Evolutionary conservation across 331 rosid species (phyloP), one percentile per base, ranked within the genome.

Genomic region (Pyracantha coccinea): DNA sequence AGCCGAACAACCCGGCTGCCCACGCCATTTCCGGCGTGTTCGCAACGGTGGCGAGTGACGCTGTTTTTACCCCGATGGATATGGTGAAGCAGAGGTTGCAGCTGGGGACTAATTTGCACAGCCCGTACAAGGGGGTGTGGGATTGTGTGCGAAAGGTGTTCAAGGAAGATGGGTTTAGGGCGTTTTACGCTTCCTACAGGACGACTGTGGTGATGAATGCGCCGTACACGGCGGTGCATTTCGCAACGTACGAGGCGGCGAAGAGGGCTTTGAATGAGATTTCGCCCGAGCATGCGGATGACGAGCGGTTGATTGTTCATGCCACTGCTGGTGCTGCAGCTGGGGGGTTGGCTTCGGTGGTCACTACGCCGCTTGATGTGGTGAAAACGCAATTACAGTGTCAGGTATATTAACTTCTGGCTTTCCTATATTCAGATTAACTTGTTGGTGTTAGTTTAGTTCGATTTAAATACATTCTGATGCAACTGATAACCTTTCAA

Each of bases 61-160:
- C 97, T 0, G 97, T 95, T 23, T 87, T 95, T 25, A 95, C 99
- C 29, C 99, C 99, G 0, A 95, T 92, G 99, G 99, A 95, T 66
- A 86, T 95, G 97, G 99, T 95, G 75, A 95, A 95, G 84, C 99
- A 95, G 93, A 82, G 99, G 71, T 75, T 95, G 86, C 99, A 95
- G 82, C 65, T 95, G 88, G 74, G 88, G 69, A 88, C 85, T 20
- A 90, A 88, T 64, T 87, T 85, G 8, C 92, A 95, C 77, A 90
- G 92, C 57, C 91, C 87, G 10, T 95, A 95, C 78, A 85, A 80
- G 57, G 97, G 99, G 5, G 97, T 92, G 13, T 86, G 80, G 86
- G 96, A 95, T 71, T 95, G 99, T 54, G 83, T 92, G 45, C 83
- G 27, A 86, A 90, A 87, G 83, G 99, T 92, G 16, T 44, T 85